Percentiles rank a stretch among this genome's conserved stretches.
Conservation (phyloP, 495 filamentous ascomycete species). For the Penicillium roqueforti region DNA sequence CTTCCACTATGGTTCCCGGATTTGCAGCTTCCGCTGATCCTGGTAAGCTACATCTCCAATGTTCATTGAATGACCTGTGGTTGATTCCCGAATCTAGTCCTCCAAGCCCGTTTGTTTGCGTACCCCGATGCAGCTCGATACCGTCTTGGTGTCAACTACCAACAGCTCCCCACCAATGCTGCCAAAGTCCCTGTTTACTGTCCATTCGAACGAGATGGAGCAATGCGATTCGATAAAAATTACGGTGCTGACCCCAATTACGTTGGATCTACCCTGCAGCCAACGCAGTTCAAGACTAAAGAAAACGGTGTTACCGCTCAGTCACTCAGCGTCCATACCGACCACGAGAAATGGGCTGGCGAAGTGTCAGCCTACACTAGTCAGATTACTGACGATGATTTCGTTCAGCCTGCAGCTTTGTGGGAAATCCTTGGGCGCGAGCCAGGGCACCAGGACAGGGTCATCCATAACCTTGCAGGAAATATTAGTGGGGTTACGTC, state of each 20-base stretch:
- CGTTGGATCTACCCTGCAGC: conserved; percentile 22
- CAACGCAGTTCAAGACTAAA: not conserved
- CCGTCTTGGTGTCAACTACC: conserved; percentile 63
- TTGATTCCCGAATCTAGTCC: conserved; percentile 28
- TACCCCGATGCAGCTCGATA: conserved; percentile 67
- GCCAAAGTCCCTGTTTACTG: conserved; percentile 49
- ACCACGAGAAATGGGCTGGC: conserved; percentile 53
- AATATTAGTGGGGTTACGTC: conserved; percentile 17
- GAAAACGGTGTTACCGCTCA: not conserved
- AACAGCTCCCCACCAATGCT: conserved; percentile 43
- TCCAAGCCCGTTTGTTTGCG: conserved; percentile 66
- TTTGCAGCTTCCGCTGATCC: conserved; percentile 44
- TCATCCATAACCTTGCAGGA: conserved; percentile 42
- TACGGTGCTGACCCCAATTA: conserved; percentile 62
- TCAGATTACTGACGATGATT: conserved; percentile 9
- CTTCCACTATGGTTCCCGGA: conserved; percentile 48
- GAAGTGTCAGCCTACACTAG: conserved; percentile 24
- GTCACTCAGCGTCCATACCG: conserved; percentile 19
- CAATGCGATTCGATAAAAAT: conserved; percentile 58
- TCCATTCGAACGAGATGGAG: conserved; percentile 66
- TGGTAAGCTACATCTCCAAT: conserved; percentile 15
- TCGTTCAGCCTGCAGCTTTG: conserved; percentile 7
- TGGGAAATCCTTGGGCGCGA: conserved; percentile 49
- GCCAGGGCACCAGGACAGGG: conserved; percentile 54
- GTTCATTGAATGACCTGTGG: not conserved